Base-by-base conservation (phyloP, 805 yeast species). In the Barnettozyma botsteinii region DNA sequence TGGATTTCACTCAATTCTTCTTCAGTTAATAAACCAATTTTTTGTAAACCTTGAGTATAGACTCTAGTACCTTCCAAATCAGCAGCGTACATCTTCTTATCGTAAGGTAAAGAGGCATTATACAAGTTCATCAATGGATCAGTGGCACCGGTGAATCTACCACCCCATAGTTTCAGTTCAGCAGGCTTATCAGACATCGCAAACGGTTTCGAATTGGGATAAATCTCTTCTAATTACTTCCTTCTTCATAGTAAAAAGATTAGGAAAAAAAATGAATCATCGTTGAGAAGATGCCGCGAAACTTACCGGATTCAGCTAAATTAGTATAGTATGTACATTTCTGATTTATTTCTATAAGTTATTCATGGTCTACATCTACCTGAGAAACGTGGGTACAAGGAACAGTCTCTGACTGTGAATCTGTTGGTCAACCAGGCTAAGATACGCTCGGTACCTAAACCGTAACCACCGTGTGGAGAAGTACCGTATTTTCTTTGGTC, bases 401-500 rank as follows among this genome's bases (percentile, higher is more conserved):
- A 84, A 66, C 98, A 93, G 65, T 93, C 98, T 70, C 98, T 85
- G 47, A 93, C 99, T 25, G 99, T 94, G 73, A 79, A 93, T 67
- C 98, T 77, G 77, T 89, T 82, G 71, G 96, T 88, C 61, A 93
- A 75, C 98, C 98, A 93, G 29, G 98, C 98, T 53, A 93, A 74
- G 58, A 93, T 86, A 69, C 99, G 84, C 71, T 93, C 99, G 26
- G 96, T 87, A 52, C 99, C 99, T 51, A 93, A 68, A 58, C 99
- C 99, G 69, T 93, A 93, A 52, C 99, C 99, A 65, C 99, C 99
- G 61, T 93, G 98, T 30, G 97, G 97, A 67, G 86, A 85, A 11
- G 97, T 83, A 64, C 99, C 99, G 68, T 93, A 93, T 67, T 84
- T 82, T 68, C 98, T 81, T 69, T 84, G 91, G 62, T 93, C 98